phyloP scores from a whole-genome alignment of 139 green algal species.

The Marvania coccoides region DNA sequence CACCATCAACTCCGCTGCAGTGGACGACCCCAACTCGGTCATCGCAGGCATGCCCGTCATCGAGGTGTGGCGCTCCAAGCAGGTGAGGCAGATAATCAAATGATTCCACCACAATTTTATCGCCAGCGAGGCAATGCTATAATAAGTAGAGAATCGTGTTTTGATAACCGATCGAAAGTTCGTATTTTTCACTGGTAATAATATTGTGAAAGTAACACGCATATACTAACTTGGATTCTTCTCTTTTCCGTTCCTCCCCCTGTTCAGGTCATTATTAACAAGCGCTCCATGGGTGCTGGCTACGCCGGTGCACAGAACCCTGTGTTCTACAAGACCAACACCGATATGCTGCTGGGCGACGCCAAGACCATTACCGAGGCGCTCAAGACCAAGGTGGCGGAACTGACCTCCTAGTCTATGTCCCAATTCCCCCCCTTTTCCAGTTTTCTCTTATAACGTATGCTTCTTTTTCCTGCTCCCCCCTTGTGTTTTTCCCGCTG shows the following conservation, averaged over 20 bases:
- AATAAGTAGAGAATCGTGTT: no score
- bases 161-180: no score
- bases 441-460: no score
- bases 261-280: constrained; percentile 76
- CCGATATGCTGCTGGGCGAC: constrained; percentile 76
- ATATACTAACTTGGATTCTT: no score
- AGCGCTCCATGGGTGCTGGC: constrained; percentile 75
- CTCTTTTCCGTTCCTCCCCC: no score
- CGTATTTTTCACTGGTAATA: no score
- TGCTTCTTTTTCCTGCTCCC: no score
- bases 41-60: constrained; percentile 74
- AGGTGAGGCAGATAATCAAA: constrained; percentile 23
- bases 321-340: constrained; percentile 79
- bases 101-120: not conserved
- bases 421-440: no score
- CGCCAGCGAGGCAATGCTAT: not conserved
- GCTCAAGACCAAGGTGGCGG: constrained; percentile 35
- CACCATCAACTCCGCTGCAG: constrained; percentile 79
- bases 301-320: constrained; percentile 88
- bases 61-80: constrained; percentile 70
- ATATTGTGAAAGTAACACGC: no score
- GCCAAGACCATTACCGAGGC: constrained; percentile 49
- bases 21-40: constrained; percentile 65
- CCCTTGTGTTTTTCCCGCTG: no score
- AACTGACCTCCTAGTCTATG: no score